phyloP scores from a whole-genome alignment of 2,329 filamentous ascomycete species.

The Lasiodiplodia theobromae region DNA sequence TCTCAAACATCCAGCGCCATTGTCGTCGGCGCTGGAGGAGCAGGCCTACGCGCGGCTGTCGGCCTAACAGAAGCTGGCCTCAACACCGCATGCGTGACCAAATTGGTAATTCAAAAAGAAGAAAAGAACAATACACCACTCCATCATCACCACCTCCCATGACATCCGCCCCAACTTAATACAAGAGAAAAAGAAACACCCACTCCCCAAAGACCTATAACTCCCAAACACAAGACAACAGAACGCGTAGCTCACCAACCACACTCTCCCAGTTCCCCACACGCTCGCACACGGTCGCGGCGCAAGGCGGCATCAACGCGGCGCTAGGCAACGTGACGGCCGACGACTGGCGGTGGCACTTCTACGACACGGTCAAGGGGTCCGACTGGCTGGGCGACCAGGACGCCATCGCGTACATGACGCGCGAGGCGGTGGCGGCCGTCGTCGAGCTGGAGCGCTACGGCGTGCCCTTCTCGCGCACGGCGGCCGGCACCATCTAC shows the following conservation, averaged over 20 bases:
- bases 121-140: neutral
- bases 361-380: constrained; percentile 67
- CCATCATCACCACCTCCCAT: neutral
- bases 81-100: constrained; percentile 70
- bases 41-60: constrained; percentile 69
- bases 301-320: constrained; percentile 70
- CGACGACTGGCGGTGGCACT: constrained; percentile 67
- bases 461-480: constrained; percentile 62
- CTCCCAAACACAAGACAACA: neutral
- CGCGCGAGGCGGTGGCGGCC: constrained; percentile 60
- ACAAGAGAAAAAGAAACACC: neutral
- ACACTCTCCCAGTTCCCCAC: constrained; percentile 58
- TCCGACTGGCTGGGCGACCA: constrained; percentile 67
- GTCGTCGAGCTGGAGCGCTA: constrained; percentile 65
- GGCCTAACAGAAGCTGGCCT: constrained; percentile 69
- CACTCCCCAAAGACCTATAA: neutral
- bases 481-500: constrained; percentile 55
- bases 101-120: constrained; percentile 47
- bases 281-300: constrained; percentile 70
- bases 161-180: neutral
- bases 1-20: constrained; percentile 41
- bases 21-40: constrained; percentile 63
- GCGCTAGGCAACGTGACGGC: constrained; percentile 63
- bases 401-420: constrained; percentile 68
- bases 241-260: too few relatives aligned